phyloP scores from a whole-genome alignment of 2,329 filamentous ascomycete genomes.

The Fusarium caatingaense region DNA sequence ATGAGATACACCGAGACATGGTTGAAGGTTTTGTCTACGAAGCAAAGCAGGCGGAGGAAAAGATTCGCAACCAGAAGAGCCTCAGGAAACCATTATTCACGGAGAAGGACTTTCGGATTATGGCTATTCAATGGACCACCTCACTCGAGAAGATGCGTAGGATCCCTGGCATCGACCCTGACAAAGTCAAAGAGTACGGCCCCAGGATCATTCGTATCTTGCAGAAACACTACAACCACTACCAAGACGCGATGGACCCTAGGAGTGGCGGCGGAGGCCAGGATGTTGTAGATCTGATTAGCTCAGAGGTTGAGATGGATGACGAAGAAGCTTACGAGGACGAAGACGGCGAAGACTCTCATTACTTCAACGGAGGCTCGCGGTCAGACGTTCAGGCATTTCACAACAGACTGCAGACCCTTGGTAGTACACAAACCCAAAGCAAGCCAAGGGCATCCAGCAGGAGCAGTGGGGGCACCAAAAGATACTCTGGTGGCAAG shows the following conservation, averaged over 20 bases:
- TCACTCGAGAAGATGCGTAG: conserved; percentile 69
- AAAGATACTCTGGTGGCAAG: conserved; percentile 46
- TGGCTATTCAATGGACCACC: conserved; percentile 77
- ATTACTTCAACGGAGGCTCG: conserved; percentile 57
- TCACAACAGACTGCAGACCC: conserved; percentile 48
- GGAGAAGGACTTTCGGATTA: conserved; percentile 75
- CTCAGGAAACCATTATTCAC: conserved; percentile 73
- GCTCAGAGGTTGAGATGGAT: conserved; percentile 56
- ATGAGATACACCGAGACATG: conserved; percentile 70
- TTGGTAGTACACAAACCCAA: conserved; percentile 45
- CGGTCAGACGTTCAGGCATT: conserved; percentile 51
- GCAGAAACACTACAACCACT: conserved; percentile 58
- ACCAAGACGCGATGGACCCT: conserved; percentile 62
- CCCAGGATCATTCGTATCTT: conserved; percentile 70
- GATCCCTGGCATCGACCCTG: conserved; percentile 71
- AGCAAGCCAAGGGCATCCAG: conserved; percentile 43
- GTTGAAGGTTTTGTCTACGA: conserved; percentile 73
- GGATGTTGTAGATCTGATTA: conserved; percentile 68
- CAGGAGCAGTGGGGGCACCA: conserved; percentile 46
- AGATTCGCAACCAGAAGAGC: conserved; percentile 68
- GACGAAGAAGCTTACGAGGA: conserved; percentile 52
- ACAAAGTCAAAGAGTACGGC: conserved; percentile 72
- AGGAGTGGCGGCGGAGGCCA: conserved; percentile 39
- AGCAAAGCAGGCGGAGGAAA: conserved; percentile 70
- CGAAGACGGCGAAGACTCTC: conserved; percentile 57